Conservation (phyloP, 129 eudicot species). For the Centaurea solstitialis region DNA sequence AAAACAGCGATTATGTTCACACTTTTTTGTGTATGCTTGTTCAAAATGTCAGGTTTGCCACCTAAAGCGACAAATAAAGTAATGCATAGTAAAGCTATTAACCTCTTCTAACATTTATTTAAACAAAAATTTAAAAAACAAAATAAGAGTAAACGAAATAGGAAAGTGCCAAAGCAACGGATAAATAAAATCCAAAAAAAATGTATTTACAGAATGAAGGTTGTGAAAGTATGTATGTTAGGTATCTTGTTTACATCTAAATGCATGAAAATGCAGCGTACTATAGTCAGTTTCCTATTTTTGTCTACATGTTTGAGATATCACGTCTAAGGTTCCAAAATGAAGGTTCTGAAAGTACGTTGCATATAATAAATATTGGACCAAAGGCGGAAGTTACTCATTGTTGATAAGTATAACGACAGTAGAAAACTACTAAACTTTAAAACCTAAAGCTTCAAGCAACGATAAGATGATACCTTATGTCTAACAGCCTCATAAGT, state of each 20-base stretch:
- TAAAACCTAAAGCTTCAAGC: slow-evolving; percentile 1
- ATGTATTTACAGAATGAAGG: no score
- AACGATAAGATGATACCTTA: slow-evolving; percentile 44
- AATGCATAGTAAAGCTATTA: no score
- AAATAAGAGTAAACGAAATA: no score
- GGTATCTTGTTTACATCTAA: not conserved
- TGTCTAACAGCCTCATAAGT: slow-evolving; percentile 54
- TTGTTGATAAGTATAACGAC: no score
- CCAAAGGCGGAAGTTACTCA: not conserved
- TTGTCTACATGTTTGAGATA: not conserved
- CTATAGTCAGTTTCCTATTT: not conserved
- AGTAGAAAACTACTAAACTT: not conserved
- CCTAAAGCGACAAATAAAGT: no score
- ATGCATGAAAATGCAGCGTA: not conserved
- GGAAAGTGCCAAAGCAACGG: no score
- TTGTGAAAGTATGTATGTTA: not conserved
- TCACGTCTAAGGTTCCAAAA: not conserved
- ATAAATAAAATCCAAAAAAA: no score
- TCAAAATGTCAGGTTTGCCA: no score
- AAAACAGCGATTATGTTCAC: not conserved
- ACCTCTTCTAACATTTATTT: no score
- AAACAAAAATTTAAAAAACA: no score
- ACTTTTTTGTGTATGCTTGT: no score
- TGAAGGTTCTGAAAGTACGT: not conserved
- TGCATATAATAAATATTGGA: not conserved